Base-by-base conservation (phyloP, 306 rosid genomes). In the Parietaria judaica region DNA sequence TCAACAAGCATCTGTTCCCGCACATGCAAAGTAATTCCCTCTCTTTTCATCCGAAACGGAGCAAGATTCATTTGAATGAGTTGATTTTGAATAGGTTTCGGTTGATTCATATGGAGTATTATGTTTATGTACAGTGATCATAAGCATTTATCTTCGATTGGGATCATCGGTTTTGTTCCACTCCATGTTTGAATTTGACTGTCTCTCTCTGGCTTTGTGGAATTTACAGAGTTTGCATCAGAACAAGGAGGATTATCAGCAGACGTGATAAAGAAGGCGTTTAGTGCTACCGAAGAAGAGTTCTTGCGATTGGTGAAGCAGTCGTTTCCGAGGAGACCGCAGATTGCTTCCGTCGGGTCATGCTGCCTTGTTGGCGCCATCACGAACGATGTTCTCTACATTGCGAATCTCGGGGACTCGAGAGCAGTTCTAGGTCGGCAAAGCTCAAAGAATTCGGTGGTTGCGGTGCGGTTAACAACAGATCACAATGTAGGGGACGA, bases 321-420 rank as follows among this genome's bases (percentile, higher is more conserved):
- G 45, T 74, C 80, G 0, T 65, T 86, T 58, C 76, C 79, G 1
- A 44, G 66, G 6, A 81, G 72, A 74, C 99, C 99, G 0, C 86
- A 77, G 57, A 92, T 88, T 59, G 96, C 95, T 62, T 86, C 95
- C 0, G 96, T 79, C 5, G 99, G 99, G 13, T 88, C 99, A 0
- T 92, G 99, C 68, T 92, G 99, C 71, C 92, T 92, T 65, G 72
- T 92, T 23, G 99, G 96, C 55, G 96, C 96, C 5, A 88, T 92
- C 68, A 56, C 99, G 3, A 65, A 92, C 66, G 76, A 78, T 64
- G 78, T 85, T 58, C 65, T 92, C 45, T 84, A 82, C 65, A 84
- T 88, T 55, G 99, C 99, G 2, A 92, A 92, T 76, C 90, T 88
- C 0, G 99, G 99, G 47, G 99, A 92, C 66, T 92, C 99, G 0